Evolutionary conservation across 2,329 filamentous ascomycete species (phyloP), one percentile per base, ranked within the genome.

Genomic region (Aspergillus melleus): DNA sequence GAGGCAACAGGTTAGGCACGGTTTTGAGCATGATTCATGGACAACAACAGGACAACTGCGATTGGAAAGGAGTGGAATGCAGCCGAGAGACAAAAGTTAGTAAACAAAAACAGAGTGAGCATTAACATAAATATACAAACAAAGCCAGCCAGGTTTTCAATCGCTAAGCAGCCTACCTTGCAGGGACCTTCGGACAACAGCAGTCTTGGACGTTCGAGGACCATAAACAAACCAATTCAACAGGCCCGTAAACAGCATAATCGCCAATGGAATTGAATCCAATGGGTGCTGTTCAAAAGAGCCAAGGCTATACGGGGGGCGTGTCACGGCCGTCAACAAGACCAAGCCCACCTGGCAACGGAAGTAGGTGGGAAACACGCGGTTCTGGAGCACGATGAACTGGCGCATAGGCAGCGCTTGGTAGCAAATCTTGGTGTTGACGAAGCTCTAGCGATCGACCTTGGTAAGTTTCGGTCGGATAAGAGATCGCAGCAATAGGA

Each of bases 341-440:
- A 75, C 63, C 6, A 80, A 67, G 8, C 74, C 59, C 1, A 73
- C 68, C 57, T 80, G 77, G 11, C 66, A 63, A 4, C 64, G 66
- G 58, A 79, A 79, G 52, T 80, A 79, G 1, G 73, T 61, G 0
- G 77, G 77, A 54, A 79, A 80, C 0, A 79, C 52, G 3, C 68
- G 70, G 58, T 76, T 79, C 52, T 79, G 76, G 2, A 80, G 66
- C 1, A 57, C 66, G 8, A 74, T 75, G 55, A 80, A 80, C 1
- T 74, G 66, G 1, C 72, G 68, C 52, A 70, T 69, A 0, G 77
- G 73, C 5, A 79, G 72, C 6, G 64, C 65, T 53, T 65, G 65
- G 59, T 72, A 74, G 22, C 74, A 70, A 19, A 80, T 62, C 62
- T 77, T 80, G 1, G 76, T 77, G 55, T 78, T 74, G 42, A 78